Percentiles rank a stretch among this genome's conserved stretches.
phyloP scores from a whole-genome alignment of 108 stramenopile species.

The Schizochytrium sp. region DNA sequence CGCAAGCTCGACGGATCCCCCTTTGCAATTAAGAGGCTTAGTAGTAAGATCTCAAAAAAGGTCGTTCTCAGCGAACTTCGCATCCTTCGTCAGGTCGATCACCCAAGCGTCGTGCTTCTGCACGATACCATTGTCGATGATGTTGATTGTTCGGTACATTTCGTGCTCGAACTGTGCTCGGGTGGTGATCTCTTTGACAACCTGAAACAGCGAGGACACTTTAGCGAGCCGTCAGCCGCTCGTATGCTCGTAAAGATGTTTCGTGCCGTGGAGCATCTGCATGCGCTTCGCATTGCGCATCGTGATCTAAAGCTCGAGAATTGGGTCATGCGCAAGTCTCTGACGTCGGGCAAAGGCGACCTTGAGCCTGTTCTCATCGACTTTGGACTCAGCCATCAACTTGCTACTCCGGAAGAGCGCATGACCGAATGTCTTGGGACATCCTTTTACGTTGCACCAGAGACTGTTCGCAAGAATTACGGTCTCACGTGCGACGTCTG shows the following conservation, averaged over 20 bases:
- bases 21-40: not conserved
- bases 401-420: not conserved
- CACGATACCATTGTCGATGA: conserved; percentile 62
- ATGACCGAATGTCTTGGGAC: conserved; percentile 62
- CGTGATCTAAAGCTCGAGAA: conserved; percentile 86
- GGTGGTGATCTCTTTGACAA: not conserved
- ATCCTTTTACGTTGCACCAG: conserved; percentile 91
- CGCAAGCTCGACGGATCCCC: too few relatives aligned
- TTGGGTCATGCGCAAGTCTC: conserved; percentile 52
- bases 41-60: not conserved
- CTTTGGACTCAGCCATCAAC: conserved; percentile 69
- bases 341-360: conserved; percentile 58
- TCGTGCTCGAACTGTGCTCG: not conserved
- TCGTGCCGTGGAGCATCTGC: conserved; percentile 80
- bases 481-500: conserved; percentile 89
- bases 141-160: not conserved
- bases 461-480: conserved; percentile 89
- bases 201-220: not conserved
- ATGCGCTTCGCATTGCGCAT: conserved; percentile 67
- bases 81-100: conserved; percentile 78
- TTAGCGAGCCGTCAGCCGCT: not conserved
- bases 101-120: conserved; percentile 70
- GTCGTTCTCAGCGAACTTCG: conserved; percentile 38
- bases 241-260: conserved; percentile 62
- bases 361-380: conserved; percentile 81